Base-by-base conservation (phyloP, 176 grass and related monocot species). In the Avena eriantha region DNA sequence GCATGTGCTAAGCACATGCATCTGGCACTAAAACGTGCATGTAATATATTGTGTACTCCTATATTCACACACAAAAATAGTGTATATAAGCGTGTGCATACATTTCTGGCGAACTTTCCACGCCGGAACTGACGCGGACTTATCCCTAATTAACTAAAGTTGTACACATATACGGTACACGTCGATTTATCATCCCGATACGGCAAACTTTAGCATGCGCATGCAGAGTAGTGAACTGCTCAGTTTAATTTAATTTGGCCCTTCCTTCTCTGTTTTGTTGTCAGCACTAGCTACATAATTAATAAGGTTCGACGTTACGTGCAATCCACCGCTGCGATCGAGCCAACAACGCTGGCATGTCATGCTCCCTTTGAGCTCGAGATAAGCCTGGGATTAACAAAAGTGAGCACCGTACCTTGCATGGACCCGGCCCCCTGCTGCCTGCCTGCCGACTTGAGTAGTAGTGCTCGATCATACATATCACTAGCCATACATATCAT, bases 331-430 rank as follows among this genome's bases (percentile, higher is more conserved):
- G 18, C 47, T 73, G 69, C 10, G 15, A 69, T 19, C 74, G 48
- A 33, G 76, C 36, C 7, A 57, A 24, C 21, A 48, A 80, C 19
- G 43, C 67, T 18, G 41, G 2, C 51, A 72, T 36, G 18, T 3
- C 29, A 29, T 29, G 17, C 33, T 7, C 26, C 7, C 56, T 73
- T 36, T 60, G 87, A 51, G 82, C 13, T 71, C 45, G 65, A 54
- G 89, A 90, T 87, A 87, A 90, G 84, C 74, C 47, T 2, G 73
- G 1, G 69, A 39, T 47, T 11, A n/a, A 41, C 86, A 48, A 81
- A n/a, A 90, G 36, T 69, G 72, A 41, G 45, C 12, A n/a, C 51
- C 33, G 48, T 13, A 50, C 11, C 22, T 34, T 3, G 2, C 71
- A 39, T 54, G 84, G 88, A 72, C 72, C 88, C 87, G n/a, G n/a